Conservation (phyloP, 805 yeast species). For the Candida bentonensis region DNA sequence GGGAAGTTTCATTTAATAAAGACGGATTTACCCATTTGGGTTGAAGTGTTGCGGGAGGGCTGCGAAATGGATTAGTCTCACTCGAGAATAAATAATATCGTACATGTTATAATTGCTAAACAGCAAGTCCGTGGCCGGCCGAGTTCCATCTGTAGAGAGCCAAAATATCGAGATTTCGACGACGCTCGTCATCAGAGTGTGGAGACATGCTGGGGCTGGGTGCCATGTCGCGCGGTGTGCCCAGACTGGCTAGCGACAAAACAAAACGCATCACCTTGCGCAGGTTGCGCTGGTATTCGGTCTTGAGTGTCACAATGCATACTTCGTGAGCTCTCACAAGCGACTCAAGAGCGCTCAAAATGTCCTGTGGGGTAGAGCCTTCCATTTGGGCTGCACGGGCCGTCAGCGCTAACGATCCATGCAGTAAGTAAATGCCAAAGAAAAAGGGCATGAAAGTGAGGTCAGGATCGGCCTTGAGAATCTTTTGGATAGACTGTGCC, state of each 20-base stretch:
- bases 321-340: slow-evolving; percentile 20
- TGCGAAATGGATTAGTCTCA: too few relatives aligned
- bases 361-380: slow-evolving; percentile 13
- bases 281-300: slow-evolving; percentile 19
- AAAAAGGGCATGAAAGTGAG: slow-evolving; percentile 18
- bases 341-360: slow-evolving; percentile 17
- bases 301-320: slow-evolving; percentile 18
- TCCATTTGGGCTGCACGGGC: slow-evolving; percentile 15
- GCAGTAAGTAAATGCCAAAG: slow-evolving; percentile 18
- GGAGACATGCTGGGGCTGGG: slow-evolving; percentile 4
- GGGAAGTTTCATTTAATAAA: too few relatives aligned
- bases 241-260: slow-evolving; percentile 10
- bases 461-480: slow-evolving; percentile 17
- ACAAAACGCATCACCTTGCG: slow-evolving; percentile 18
- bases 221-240: slow-evolving; percentile 5
- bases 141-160: slow-evolving; percentile 24
- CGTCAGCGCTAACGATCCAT: slow-evolving; percentile 16
- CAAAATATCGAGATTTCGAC: slow-evolving; percentile 20
- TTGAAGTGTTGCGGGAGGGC: too few relatives aligned
- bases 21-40: too few relatives aligned
- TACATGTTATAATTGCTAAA: slow-evolving; percentile 10
- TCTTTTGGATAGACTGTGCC: slow-evolving; percentile 14
- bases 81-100: too few relatives aligned
- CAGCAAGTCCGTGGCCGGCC: slow-evolving; percentile 26
- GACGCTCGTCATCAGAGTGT: slow-evolving; percentile 11